Percentiles rank a stretch among this genome's conserved stretches.
phyloP scores from a whole-genome alignment of 2,329 filamentous ascomycete species.

The Curvularia verruculosa region DNA sequence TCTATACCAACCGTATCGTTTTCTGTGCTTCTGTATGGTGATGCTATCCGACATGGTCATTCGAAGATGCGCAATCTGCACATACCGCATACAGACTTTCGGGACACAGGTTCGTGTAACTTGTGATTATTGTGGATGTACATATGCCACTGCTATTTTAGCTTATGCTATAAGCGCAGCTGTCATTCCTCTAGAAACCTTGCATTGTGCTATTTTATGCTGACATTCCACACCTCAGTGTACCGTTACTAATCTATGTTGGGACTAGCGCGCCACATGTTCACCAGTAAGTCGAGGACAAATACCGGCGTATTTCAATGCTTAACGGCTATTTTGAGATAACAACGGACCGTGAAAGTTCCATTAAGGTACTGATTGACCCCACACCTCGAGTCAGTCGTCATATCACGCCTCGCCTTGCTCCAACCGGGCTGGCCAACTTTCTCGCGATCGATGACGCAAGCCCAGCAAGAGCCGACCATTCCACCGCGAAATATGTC shows the following conservation, averaged over 20 bases:
- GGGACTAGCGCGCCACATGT: conserved; percentile 2
- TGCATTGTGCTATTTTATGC: background rate
- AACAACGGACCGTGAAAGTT: background rate
- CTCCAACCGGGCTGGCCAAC: conserved; percentile 32
- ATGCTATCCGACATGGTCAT: background rate
- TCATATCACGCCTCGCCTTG: conserved; percentile 13
- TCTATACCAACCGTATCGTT: background rate
- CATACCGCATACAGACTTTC: background rate
- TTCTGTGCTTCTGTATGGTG: background rate
- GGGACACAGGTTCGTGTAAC: background rate
- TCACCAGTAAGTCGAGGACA: background rate
- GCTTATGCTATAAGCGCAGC: background rate
- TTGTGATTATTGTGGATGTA: background rate
- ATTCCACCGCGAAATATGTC: conserved; percentile 28
- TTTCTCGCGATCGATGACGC: conserved; percentile 39
- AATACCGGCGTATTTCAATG: background rate
- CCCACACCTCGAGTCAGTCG: conserved; percentile 12
- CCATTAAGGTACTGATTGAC: background rate
- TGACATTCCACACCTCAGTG: background rate
- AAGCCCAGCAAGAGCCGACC: conserved; percentile 31
- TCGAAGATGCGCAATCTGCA: no score
- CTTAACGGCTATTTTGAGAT: conserved; percentile 1
- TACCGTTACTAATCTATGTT: background rate
- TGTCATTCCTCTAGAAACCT: background rate
- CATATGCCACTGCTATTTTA: background rate